Conservation (phyloP, 2,329 filamentous ascomycete species). For the Penicillium concentricum region DNA sequence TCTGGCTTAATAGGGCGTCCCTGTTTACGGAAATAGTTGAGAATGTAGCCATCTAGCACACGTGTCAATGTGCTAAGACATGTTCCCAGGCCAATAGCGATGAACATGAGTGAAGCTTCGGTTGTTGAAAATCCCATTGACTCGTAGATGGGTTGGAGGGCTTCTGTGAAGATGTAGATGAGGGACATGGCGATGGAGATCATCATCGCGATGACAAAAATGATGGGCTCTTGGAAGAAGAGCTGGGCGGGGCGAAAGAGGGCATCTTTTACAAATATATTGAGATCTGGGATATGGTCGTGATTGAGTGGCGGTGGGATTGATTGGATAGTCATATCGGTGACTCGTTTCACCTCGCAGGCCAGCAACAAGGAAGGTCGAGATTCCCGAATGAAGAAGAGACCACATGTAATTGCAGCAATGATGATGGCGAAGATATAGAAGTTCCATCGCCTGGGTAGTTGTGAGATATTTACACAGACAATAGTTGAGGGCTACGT, state of each 20-base stretch:
- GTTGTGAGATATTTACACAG: neutral
- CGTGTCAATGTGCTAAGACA: conserved; percentile 45
- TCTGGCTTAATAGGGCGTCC: conserved; percentile 39
- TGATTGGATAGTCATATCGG: conserved; percentile 18
- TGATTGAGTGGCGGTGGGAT: conserved; percentile 36
- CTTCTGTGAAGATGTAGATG: conserved; percentile 52
- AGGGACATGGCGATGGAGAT: conserved; percentile 46
- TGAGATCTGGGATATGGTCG: conserved; percentile 39
- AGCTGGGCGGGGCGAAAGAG: conserved; percentile 45
- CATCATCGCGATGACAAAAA: conserved; percentile 46
- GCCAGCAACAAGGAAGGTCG: conserved; percentile 47
- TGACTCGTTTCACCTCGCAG: conserved; percentile 32
- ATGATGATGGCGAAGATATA: conserved; percentile 44
- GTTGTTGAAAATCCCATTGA: conserved; percentile 35
- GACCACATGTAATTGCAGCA: conserved; percentile 33
- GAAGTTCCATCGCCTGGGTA: conserved; percentile 47
- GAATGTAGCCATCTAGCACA: conserved; percentile 41
- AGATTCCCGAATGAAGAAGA: conserved; percentile 44
- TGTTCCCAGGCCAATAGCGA: conserved; percentile 43
- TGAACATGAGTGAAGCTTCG: conserved; percentile 42
- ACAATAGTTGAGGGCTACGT: neutral
- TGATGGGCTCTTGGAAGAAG: conserved; percentile 50
- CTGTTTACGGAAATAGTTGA: conserved; percentile 23
- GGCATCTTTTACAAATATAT: conserved; percentile 39
- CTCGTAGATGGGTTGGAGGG: conserved; percentile 43